These are phyloP conservation scores for Sporothrix mexicana DNA, from an alignment of 2,329 filamentous ascomycete genomes.

Conservation along the genomic window DNA sequence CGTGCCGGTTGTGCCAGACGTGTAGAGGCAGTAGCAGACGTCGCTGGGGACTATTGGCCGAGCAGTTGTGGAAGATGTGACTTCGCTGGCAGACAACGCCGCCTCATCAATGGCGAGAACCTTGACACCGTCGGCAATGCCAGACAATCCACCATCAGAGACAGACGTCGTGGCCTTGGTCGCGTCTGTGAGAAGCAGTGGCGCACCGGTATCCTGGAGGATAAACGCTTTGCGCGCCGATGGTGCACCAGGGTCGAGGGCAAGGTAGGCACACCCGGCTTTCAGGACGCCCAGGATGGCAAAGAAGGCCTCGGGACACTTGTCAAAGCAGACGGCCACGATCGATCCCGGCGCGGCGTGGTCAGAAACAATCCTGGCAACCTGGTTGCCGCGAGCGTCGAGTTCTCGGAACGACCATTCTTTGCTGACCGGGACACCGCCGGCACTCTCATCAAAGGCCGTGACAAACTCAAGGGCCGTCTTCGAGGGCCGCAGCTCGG, in stretches of 20 bases:
- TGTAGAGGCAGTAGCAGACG: slow-evolving; percentile 84
- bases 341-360: slow-evolving; percentile 63
- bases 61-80: background rate
- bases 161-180: slow-evolving; percentile 30
- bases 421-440: slow-evolving; percentile 50
- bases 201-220: slow-evolving; percentile 71
- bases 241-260: slow-evolving; percentile 77
- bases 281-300: slow-evolving; percentile 83
- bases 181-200: slow-evolving; percentile 64
- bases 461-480: slow-evolving; percentile 78
- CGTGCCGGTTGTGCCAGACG: slow-evolving; percentile 83
- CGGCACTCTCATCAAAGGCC: slow-evolving; percentile 53
- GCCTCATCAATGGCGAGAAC: slow-evolving; percentile 46
- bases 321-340: slow-evolving; percentile 80
- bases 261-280: slow-evolving; percentile 79
- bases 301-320: slow-evolving; percentile 83
- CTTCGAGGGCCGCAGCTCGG: slow-evolving; percentile 60
- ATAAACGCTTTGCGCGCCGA: slow-evolving; percentile 78
- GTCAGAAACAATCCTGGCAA: slow-evolving; percentile 68
- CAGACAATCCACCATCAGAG: slow-evolving; percentile 38
- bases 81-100: slow-evolving; percentile 39
- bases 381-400: slow-evolving; percentile 70
- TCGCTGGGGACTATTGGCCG: slow-evolving; percentile 50
- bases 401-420: slow-evolving; percentile 79
- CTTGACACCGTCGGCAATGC: slow-evolving; percentile 45